Evolutionary conservation across 768 basidiomycete species (phyloP).

Genomic region (Trametes punicea): DNA sequence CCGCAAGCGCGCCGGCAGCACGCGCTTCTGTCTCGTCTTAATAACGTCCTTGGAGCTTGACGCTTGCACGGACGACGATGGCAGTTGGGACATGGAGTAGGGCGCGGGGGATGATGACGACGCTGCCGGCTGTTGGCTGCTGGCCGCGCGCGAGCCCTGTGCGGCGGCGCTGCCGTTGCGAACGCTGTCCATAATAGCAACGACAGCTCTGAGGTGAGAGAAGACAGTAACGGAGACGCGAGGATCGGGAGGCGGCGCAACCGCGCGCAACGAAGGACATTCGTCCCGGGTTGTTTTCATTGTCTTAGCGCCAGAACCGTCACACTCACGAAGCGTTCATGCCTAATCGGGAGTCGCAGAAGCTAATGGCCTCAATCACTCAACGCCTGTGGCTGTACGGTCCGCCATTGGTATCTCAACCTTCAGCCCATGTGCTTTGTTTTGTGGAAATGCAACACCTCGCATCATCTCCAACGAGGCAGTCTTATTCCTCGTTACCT

Average conservation of each 20-base stretch:
- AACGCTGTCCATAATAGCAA: slow-evolving; percentile 9
- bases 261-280: slow-evolving; percentile 4
- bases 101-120: slow-evolving; percentile 15
- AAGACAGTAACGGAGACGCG: not conserved
- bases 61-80: slow-evolving; percentile 2
- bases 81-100: not conserved
- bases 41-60: slow-evolving; percentile 14
- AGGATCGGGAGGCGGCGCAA: not conserved
- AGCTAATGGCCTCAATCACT: slow-evolving; percentile 11
- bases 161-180: slow-evolving; percentile 4
- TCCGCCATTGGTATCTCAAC: not conserved
- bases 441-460: too few relatives aligned
- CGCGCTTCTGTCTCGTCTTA: slow-evolving; percentile 62
- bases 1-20: slow-evolving; percentile 76
- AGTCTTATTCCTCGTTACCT: too few relatives aligned
- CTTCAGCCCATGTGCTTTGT: not conserved
- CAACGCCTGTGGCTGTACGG: slow-evolving; percentile 2
- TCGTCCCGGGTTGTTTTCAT: slow-evolving; percentile 10
- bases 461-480: too few relatives aligned
- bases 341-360: slow-evolving; percentile 1
- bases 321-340: slow-evolving; percentile 7
- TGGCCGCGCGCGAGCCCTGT: slow-evolving; percentile 15
- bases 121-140: slow-evolving; percentile 2
- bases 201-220: not conserved
- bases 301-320: slow-evolving; percentile 12